Base-by-base conservation (phyloP, 306 rosid species). In the Amphicarpaea edgeworthii region DNA sequence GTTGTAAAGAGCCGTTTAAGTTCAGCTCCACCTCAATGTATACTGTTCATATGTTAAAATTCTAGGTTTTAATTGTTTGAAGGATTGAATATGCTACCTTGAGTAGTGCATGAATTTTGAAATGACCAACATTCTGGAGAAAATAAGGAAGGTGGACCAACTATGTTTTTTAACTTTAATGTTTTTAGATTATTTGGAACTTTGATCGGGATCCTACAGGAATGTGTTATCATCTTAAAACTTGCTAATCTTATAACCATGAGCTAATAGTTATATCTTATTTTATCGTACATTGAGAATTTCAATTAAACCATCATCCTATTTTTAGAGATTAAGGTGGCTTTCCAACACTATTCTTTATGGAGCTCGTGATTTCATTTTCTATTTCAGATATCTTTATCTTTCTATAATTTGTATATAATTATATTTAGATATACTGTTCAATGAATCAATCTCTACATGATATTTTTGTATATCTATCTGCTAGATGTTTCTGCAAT, bases 401-500 rank as follows among this genome's bases (percentile, higher is more conserved):
- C 60, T 40, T 62, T 55, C 68, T 62, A 17, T 50, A 21, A 72
- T 32, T 72, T 72, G 12, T 5, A n/a, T 6, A 63, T 20, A 30
- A 53, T 40, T 70, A 26, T 62, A 26, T 3, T 47, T 54, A 6
- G 26, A 75, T 69, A 12, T 68, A n/a, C 42, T 41, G 43, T 16
- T 41, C 17, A 37, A 32, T 62, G 61, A 53, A 26, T 55, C 58
- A 7, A 8, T 63, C 23, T 61, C 40, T 46, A 24, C 8, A 3
- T 37, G 43, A 45, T 34, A 46, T 7, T 55, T 66, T 67, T 46
- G 64, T 49, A 57, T 37, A 20, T 67, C 67, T 57, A 10, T 49
- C n/a, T 46, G 60, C 6, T 64, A 19, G 19, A 73, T 77, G 46
- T 67, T 72, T 77, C 34, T 17, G 54, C 47, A n/a, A 26, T 72